phyloP scores from a whole-genome alignment of 306 rosid species.

The Cucurbita ficifolia region DNA sequence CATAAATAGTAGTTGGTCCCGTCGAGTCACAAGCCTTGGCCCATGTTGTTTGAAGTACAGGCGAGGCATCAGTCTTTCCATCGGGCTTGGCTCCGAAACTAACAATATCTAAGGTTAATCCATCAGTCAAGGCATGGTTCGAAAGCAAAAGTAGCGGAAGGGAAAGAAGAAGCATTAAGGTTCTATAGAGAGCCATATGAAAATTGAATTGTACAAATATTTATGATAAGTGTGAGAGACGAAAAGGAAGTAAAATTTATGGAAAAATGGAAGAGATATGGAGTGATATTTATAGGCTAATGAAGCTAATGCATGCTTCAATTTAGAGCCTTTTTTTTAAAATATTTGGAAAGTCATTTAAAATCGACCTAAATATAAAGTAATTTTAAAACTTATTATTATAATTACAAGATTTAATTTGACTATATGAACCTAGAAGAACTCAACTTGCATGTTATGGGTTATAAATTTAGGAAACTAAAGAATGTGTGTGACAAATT shows the following conservation, averaged over 20 bases:
- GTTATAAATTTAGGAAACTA: no score
- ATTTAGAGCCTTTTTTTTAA: no score
- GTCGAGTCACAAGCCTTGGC: not conserved
- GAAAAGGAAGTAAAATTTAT: not conserved
- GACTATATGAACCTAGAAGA: no score
- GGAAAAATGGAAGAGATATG: not conserved
- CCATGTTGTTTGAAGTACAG: conserved; percentile 12
- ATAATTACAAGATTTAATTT: no score
- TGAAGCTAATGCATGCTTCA: not conserved
- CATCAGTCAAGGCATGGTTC: not conserved
- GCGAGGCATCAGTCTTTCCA: conserved; percentile 6
- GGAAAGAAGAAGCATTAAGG: not conserved
- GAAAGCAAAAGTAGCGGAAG: not conserved
- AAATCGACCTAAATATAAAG: no score
- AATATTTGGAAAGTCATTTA: no score
- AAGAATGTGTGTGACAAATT: no score
- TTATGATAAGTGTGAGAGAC: not conserved
- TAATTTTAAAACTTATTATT: no score
- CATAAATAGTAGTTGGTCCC: not conserved
- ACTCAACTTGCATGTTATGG: no score
- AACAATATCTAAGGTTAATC: not conserved
- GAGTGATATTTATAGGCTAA: not conserved
- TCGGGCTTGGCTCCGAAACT: not conserved
- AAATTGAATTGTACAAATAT: no score
- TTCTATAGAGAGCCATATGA: not conserved